Percentiles rank a stretch among this genome's conserved stretches.
These are phyloP conservation scores for Saksenaea vasiformis DNA, from an alignment of 371 early-diverging fungal genomes.

Conservation along the genomic window DNA sequence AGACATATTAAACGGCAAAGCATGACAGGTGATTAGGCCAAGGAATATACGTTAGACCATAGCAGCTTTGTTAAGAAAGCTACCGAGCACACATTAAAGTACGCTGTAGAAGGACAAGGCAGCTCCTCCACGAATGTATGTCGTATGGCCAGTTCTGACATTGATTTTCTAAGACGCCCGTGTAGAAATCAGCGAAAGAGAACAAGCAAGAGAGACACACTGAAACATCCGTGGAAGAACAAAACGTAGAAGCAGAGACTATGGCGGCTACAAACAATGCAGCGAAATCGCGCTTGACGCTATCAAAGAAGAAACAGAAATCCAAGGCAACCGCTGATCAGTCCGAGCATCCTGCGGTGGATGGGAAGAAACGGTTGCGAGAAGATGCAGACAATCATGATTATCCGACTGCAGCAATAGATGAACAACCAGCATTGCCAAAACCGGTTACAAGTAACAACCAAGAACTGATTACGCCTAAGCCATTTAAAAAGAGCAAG, in stretches of 20 bases:
- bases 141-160: neutral
- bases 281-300: neutral
- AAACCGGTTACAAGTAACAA: neutral
- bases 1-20: neutral
- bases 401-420: neutral
- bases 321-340: neutral
- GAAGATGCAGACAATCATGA: neutral
- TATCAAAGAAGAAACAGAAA: slow-evolving; percentile 5
- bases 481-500: neutral
- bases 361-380: neutral
- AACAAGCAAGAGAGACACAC: neutral
- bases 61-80: slow-evolving; percentile 42
- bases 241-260: neutral
- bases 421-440: neutral
- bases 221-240: neutral
- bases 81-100: slow-evolving; percentile 31
- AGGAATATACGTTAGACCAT: slow-evolving; percentile 42
- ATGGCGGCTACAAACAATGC: neutral
- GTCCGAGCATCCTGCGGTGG: neutral
- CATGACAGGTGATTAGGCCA: slow-evolving; percentile 29
- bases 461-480: neutral
- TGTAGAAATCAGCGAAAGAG: neutral
- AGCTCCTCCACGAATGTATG: neutral
- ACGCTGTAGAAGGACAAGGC: slow-evolving; percentile 20
- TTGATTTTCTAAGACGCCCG: neutral